phyloP scores from a whole-genome alignment of 371 early-diverging fungal genomes.

The Saksenaea oblongispora region DNA sequence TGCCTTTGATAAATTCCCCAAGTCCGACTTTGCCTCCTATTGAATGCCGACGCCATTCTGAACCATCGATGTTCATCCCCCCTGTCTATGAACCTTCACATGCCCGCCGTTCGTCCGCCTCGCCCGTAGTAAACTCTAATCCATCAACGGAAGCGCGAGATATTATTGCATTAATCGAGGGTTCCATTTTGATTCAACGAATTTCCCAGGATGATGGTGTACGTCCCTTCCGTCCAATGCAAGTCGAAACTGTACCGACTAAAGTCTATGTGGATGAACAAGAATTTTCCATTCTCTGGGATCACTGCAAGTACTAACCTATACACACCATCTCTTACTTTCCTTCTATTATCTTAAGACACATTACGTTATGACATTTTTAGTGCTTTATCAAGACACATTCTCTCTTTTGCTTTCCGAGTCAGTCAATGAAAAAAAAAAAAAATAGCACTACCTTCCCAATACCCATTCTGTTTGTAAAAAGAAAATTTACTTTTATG shows the following conservation, averaged over 20 bases:
- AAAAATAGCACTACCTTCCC: not conserved
- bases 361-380: not conserved
- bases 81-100: not conserved
- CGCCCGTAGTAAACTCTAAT: not conserved
- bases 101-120: not conserved
- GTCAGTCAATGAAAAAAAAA: not conserved
- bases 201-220: constrained; percentile 1
- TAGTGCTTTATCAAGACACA: not conserved
- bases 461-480: not conserved
- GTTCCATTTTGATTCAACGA: not conserved
- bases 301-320: not conserved
- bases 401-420: not conserved
- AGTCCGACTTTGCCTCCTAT: not conserved
- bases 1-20: not conserved
- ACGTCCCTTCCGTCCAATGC: not conserved
- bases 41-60: constrained; percentile 1
- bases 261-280: constrained; percentile 1
- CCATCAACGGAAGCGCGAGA: not conserved
- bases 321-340: not conserved
- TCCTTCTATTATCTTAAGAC: not conserved
- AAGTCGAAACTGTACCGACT: not conserved
- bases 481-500: not conserved
- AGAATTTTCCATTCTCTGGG: not conserved
- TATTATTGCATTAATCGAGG: not conserved
- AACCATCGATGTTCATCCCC: not conserved